Evolutionary conservation across 371 early-diverging fungal genomes (phyloP), one percentile per base, ranked within the genome.

Genomic region (Mortierella sp.): DNA sequence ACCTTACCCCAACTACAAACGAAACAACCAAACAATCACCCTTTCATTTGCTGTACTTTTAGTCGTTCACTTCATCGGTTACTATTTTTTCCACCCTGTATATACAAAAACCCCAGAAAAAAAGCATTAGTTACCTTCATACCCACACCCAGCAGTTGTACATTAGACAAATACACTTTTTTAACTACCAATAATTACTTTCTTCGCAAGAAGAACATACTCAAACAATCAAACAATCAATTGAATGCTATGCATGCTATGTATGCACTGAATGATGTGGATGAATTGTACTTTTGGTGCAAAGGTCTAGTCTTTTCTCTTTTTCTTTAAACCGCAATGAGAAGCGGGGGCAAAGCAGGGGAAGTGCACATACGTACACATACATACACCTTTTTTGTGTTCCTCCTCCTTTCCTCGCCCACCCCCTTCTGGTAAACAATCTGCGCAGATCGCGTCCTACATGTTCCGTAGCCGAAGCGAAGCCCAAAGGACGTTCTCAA

Each of bases 1-100:
- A 31, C 61, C 34, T 55, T 34, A 55, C 58, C 61, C 61, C 48
- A 22, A 58, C 61, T 19, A 16, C 58, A 26, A 34, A 63, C 67
- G 55, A 65, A 64, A 77, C 66, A 34, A 45, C 26, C 52, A 44
- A 44, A 52, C 34, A 66, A 76, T 16, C 48, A 37, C 45, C 48
- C 24, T 40, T 29, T 11, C 53, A 48, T 71, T 70, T 50, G 76
- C 75, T 64, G 68, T 72, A 71, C 61, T 66, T 64, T 58, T 61
- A 61, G 61, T 61, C 61, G 1, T 70, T 34, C 44, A 29, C 43
- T 43, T 45, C 47, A 26, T 64, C 45, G 70, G 63, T 64, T 44
- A 24, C 31, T 44, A n/a, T 31, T 31, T 64, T 44, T 52, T 31
- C 31, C 65, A 67, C 68, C 77, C 73, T 77, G 77, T 77, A 77